A percentile compares a stretch with the other conserved stretches of the same genome.
Evolutionary conservation across 768 basidiomycete species (phyloP).

Genomic region (Phaffia tasmanica): DNA sequence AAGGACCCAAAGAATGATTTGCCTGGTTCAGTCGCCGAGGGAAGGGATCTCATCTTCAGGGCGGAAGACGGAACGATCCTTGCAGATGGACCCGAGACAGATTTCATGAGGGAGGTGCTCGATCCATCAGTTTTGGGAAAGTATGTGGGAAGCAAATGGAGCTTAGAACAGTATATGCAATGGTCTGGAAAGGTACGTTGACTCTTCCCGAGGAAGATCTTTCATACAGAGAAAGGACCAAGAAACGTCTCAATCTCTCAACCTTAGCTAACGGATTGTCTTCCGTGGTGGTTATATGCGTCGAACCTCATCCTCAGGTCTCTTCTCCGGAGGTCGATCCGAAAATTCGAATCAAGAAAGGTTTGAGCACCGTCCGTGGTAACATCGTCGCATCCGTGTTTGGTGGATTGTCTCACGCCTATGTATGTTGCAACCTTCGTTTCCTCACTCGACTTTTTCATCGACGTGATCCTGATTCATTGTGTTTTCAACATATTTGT

Average conservation of each 20-base stretch:
- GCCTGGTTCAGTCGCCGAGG: not conserved
- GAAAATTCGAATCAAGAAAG: too few species aligned
- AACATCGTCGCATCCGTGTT: slow-evolving; percentile 3
- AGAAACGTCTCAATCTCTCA: slow-evolving; percentile 2
- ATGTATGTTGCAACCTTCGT: slow-evolving; percentile 8
- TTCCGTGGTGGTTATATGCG: not conserved
- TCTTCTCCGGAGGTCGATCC: too few species aligned
- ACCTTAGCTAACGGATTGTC: not conserved
- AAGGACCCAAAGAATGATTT: not conserved
- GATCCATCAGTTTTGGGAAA: slow-evolving; percentile 2
- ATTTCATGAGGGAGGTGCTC: not conserved
- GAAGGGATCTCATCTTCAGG: not conserved
- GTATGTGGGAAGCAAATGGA: slow-evolving; percentile 13
- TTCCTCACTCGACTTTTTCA: not conserved
- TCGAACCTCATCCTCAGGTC: too few species aligned
- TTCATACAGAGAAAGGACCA: not conserved
- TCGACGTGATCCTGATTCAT: not conserved
- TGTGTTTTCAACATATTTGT: not conserved
- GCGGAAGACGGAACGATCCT: too few species aligned
- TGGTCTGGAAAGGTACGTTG: not conserved
- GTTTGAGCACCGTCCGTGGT: not conserved
- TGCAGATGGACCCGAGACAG: slow-evolving; percentile 13
- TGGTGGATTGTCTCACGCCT: slow-evolving; percentile 23
- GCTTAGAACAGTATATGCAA: not conserved
- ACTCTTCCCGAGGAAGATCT: too few species aligned